Conservation (phyloP, 495 filamentous ascomycete species). For the Penicillium subrubescens region DNA sequence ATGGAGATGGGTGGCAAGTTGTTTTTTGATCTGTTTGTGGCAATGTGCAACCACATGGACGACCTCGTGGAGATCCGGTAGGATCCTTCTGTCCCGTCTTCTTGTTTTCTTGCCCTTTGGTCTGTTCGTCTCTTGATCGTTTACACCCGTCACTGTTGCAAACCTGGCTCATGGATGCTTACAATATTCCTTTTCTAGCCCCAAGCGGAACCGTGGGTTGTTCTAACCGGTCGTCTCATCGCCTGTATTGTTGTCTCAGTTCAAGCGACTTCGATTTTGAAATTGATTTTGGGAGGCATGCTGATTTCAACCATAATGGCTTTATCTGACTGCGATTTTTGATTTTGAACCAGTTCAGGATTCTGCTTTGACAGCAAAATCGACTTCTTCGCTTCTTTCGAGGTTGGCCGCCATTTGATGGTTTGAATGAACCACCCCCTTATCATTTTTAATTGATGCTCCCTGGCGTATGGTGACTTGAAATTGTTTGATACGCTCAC, state of each 20-base stretch:
- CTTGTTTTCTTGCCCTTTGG: not conserved
- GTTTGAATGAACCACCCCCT: slow-evolving; percentile 32
- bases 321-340: slow-evolving; percentile 19
- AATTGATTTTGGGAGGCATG: slow-evolving; percentile 16
- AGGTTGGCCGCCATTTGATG: slow-evolving; percentile 47
- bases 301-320: slow-evolving; percentile 43
- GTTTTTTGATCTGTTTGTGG: slow-evolving; percentile 97
- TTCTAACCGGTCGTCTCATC: slow-evolving; percentile 37
- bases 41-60: slow-evolving; percentile 96
- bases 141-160: not conserved
- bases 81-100: slow-evolving; percentile 6
- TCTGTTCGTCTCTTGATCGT: slow-evolving; percentile 8
- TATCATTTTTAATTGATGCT: slow-evolving; percentile 33
- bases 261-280: slow-evolving; percentile 35
- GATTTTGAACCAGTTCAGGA: slow-evolving; percentile 17
- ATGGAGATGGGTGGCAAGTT: slow-evolving; percentile 90
- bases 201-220: slow-evolving; percentile 42
- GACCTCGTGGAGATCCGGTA: slow-evolving; percentile 70
- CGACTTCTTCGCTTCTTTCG: slow-evolving; percentile 42
- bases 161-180: slow-evolving; percentile 15
- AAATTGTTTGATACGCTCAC: slow-evolving; percentile 24
- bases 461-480: slow-evolving; percentile 22
- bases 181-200: slow-evolving; percentile 26
- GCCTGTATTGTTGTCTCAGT: slow-evolving; percentile 21
- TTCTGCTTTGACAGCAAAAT: slow-evolving; percentile 32